Percentiles rank a stretch among this genome's conserved stretches.
phyloP scores from a whole-genome alignment of 2,329 filamentous ascomycete species.

The Paecilomyces fulvus region DNA sequence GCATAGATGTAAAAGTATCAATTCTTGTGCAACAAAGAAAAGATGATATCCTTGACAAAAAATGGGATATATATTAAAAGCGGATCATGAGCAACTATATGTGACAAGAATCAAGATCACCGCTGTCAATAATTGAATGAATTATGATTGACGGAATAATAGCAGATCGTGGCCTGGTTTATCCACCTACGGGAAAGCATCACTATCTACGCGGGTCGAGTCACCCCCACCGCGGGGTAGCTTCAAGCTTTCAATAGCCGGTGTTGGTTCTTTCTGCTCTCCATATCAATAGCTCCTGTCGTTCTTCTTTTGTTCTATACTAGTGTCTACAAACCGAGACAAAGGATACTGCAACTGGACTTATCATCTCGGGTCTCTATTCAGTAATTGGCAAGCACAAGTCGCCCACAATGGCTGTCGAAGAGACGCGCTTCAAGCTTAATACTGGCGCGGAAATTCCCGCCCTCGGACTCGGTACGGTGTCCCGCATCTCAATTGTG shows the following conservation, averaged over 20 bases:
- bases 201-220: neutral
- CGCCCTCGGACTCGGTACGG: constrained; percentile 53
- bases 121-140: neutral
- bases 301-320: neutral
- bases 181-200: neutral
- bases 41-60: neutral
- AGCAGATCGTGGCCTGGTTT: neutral
- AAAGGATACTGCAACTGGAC: neutral
- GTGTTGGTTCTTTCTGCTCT: neutral
- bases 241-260: neutral
- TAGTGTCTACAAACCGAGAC: neutral
- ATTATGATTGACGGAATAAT: neutral
- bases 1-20: neutral
- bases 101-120: neutral
- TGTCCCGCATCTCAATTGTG: neutral
- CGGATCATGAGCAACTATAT: neutral
- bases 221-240: neutral
- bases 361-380: neutral
- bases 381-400: constrained; percentile 1
- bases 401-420: constrained; percentile 40
- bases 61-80: neutral
- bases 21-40: no score
- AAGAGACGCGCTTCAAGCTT: constrained; percentile 50
- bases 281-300: neutral
- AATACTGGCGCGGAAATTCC: constrained; percentile 58